phyloP scores from a whole-genome alignment of 2,329 filamentous ascomycete genomes.

The Hymenoscyphus fructigenus region DNA sequence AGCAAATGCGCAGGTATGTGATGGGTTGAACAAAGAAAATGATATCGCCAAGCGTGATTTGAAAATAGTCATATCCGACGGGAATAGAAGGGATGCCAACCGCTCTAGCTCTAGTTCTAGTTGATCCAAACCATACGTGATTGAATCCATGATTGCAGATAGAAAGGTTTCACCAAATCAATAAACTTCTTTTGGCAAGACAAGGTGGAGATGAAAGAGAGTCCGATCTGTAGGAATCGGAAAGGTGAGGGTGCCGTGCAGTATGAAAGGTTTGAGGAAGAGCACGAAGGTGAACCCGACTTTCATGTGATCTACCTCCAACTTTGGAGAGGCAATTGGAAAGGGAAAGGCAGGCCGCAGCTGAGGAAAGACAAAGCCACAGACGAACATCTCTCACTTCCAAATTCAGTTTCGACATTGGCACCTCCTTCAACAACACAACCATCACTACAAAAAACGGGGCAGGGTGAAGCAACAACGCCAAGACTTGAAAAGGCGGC shows the following conservation, averaged over 20 bases:
- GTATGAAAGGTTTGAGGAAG: not conserved
- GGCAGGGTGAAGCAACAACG: not conserved
- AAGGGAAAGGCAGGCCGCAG: not conserved
- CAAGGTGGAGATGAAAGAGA: not conserved
- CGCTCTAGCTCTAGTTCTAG: not conserved
- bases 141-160: not conserved
- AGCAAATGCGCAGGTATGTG: conserved; percentile 20
- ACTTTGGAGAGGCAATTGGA: not conserved
- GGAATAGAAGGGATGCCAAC: conserved; percentile 1
- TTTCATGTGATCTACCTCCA: conserved; percentile 2
- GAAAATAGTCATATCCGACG: not conserved
- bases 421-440: not conserved
- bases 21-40: not conserved
- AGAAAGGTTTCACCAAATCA: not conserved
- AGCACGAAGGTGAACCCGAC: not conserved
- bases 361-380: conserved; percentile 4
- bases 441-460: not conserved
- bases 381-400: not conserved
- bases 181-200: not conserved
- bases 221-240: not conserved
- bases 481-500: not conserved
- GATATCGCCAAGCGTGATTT: not conserved
- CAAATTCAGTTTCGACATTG: not conserved
- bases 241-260: not conserved
- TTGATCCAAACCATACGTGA: not conserved